phyloP scores from a whole-genome alignment of 1,284 basidiomycete genomes.

The Cutaneotrichosporon sp. region DNA sequence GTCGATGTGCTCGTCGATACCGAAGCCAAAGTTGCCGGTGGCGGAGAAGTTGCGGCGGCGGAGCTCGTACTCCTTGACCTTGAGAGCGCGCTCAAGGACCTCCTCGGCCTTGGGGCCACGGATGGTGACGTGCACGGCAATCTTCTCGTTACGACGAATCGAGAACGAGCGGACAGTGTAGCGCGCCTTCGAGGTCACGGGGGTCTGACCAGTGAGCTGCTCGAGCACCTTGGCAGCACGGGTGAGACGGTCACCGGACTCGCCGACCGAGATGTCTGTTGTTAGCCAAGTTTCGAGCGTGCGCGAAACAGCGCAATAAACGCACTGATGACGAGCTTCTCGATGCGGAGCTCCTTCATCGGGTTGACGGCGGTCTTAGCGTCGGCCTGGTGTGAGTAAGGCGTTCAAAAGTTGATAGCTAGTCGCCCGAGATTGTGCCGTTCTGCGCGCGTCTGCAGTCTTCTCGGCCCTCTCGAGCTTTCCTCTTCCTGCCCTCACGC shows the following conservation, averaged over 20 bases:
- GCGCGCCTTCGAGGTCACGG: slow-evolving; percentile 98
- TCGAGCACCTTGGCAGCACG: slow-evolving; percentile 99
- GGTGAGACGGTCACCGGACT: slow-evolving; percentile 98
- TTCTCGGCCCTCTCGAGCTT: not conserved
- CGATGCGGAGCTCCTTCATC: slow-evolving; percentile 95
- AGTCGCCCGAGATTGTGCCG: not conserved
- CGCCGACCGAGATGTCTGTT: slow-evolving; percentile 97
- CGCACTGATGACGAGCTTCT: slow-evolving; percentile 99
- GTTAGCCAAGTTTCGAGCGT: slow-evolving; percentile 11
- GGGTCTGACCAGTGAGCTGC: slow-evolving; percentile 98
- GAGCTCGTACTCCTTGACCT: slow-evolving; percentile 99
- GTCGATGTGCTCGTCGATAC: slow-evolving; percentile 98
- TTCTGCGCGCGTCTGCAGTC: not conserved
- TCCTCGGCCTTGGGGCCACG: slow-evolving; percentile 99
- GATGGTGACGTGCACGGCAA: slow-evolving; percentile 98
- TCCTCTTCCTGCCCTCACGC: not conserved
- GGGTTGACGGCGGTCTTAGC: slow-evolving; percentile 83
- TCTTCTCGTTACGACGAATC: slow-evolving; percentile 99
- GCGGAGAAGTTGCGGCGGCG: slow-evolving; percentile 85
- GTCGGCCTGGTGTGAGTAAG: slow-evolving; percentile 64
- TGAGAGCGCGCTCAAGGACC: slow-evolving; percentile 97
- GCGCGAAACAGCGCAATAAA: slow-evolving; percentile 34
- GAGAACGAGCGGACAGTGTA: slow-evolving; percentile 99
- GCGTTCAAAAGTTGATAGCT: not conserved
- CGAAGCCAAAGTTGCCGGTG: slow-evolving; percentile 98